Evolutionary conservation across 2,329 filamentous ascomycete species (phyloP).

Genomic region (Aspergillus tubingensis): DNA sequence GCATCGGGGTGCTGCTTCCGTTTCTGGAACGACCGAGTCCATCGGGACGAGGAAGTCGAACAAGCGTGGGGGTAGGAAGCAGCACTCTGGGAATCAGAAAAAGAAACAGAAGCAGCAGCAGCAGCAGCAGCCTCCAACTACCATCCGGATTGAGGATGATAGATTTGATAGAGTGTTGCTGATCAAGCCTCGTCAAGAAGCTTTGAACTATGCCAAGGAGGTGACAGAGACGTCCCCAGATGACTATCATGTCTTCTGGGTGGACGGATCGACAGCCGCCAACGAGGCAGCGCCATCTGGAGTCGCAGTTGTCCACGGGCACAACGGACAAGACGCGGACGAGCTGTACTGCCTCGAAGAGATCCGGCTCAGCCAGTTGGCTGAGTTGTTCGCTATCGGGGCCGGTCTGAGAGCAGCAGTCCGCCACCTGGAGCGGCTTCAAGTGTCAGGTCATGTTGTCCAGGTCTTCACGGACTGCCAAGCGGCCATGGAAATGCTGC

Average conservation of each 20-base stretch:
- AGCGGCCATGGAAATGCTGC: not conserved
- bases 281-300: not conserved
- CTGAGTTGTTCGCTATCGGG: slow-evolving; percentile 5
- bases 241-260: not conserved
- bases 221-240: not conserved
- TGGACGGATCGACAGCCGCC: not conserved
- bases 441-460: not conserved
- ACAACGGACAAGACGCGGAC: too few relatives aligned
- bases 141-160: not conserved
- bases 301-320: not conserved
- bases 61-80: not conserved
- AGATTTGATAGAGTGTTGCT: not conserved
- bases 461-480: not conserved
- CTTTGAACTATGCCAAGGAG: not conserved
- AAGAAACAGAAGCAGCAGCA: not conserved
- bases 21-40: not conserved
- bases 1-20: not conserved
- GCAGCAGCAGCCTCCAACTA: not conserved
- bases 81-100: not conserved
- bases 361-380: not conserved
- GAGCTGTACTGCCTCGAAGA: not conserved
- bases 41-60: not conserved
- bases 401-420: slow-evolving; percentile 3
- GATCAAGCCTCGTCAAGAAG: not conserved
- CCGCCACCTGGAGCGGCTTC: not conserved